A percentile compares a stretch with the other conserved stretches of the same genome.
These are phyloP conservation scores for Besnoitia besnoiti DNA, from an alignment of 169 alveolate species.

Conservation along the genomic window DNA sequence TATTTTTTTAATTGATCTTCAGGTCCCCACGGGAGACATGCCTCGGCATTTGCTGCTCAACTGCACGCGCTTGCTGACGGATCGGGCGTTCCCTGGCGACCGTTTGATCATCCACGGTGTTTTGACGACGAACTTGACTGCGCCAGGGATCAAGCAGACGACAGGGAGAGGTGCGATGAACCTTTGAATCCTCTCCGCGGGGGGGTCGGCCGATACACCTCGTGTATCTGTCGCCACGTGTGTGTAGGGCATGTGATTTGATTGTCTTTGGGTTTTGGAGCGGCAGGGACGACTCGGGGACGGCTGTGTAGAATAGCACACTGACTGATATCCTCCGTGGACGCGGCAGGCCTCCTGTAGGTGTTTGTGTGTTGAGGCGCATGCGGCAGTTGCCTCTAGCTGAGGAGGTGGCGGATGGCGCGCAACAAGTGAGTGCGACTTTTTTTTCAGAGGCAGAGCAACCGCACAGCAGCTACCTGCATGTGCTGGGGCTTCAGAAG, in stretches of 20 bases:
- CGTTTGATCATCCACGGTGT: constrained; percentile 96
- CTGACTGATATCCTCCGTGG: too few species aligned
- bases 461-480: constrained; percentile 76
- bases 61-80: constrained; percentile 92
- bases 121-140: constrained; percentile 67
- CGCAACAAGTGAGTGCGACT: neutral
- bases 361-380: neutral
- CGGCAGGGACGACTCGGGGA: too few species aligned
- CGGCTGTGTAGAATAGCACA: too few species aligned
- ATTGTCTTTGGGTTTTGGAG: too few species aligned
- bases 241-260: neutral
- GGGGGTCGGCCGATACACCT: too few species aligned
- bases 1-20: neutral
- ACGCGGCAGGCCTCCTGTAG: neutral
- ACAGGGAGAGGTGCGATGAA: neutral
- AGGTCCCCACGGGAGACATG: constrained; percentile 91
- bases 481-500: constrained; percentile 80
- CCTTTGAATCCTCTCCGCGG: too few species aligned
- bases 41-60: constrained; percentile 88
- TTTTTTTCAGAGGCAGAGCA: neutral
- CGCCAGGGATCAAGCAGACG: neutral
- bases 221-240: neutral
- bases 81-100: constrained; percentile 97
- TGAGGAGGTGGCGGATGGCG: too few species aligned
- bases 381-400: too few species aligned